Base-by-base conservation (phyloP, 139 green algal genomes). In the Chlamydomonas urium region DNA sequence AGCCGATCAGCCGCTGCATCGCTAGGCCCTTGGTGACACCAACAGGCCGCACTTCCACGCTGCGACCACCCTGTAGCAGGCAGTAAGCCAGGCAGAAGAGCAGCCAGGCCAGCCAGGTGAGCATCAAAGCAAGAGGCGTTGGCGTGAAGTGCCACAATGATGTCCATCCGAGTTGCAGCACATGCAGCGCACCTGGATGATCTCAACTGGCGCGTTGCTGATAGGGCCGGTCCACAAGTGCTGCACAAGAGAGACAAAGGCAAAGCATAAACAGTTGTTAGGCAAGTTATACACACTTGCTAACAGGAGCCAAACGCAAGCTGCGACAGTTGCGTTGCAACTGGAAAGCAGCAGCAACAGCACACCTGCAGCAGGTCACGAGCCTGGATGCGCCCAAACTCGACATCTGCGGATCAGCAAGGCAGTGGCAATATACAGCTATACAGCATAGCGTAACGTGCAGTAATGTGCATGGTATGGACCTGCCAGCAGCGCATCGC, bases 151-250 rank as follows among this genome's bases (percentile, higher is more conserved):
- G 14, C 42, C 42, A 24, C 10, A 50, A 50, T 50, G 8, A 50
- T n/a, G n/a, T 50, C 17, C 42, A 50, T 50, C 53, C 53, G 21
- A 45, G 10, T 45, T 45, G 24, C 53, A 26, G 23, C 28, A 63
- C 10, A 32, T 63, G 53, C 53, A 63, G 10, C 50, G 24, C 4
- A 86, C 90, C 72, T 93, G 88, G 37, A 99, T 90, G 45, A 99
- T 96, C 75, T 99, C 96, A 38, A 99, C 92, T 2, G 91, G 88
- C 0, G 93, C 91, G 73, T 97, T 98, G 79, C 84, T 94, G 82
- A 99, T 99, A 70, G 96, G 92, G 1, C 96, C 95, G 1, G 93
- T 97, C 87, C 94, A 97, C 75, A 99, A 86, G 81, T 99, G 96
- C 90, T 99, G 92, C n/a, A n/a, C n/a, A n/a, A n/a, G n/a, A n/a